These are phyloP conservation scores for Limnanthes douglasii DNA, from an alignment of 345 rosid species.

Conservation along the genomic window DNA sequence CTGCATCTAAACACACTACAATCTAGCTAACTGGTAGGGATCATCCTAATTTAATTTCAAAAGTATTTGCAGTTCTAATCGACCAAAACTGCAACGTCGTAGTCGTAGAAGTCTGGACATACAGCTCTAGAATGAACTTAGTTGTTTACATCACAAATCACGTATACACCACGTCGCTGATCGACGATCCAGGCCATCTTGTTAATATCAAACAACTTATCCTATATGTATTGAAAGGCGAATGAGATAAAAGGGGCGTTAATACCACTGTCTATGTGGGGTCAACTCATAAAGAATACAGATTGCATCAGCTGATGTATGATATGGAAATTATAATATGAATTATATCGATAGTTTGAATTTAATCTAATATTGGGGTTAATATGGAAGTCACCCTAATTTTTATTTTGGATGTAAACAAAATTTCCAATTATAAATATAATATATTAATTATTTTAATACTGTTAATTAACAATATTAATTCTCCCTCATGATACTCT, in stretches of 20 bases:
- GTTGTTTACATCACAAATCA: conserved; percentile 45
- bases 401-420: too few relatives aligned
- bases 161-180: conserved; percentile 45
- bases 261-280: conserved; percentile 56
- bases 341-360: conserved; percentile 10
- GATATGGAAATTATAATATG: conserved; percentile 62
- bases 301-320: too few relatives aligned
- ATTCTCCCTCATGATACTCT: too few relatives aligned
- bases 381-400: too few relatives aligned
- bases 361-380: too few relatives aligned
- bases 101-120: conserved; percentile 92
- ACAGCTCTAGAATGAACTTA: conserved; percentile 66
- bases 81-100: conserved; percentile 66
- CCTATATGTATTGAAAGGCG: conserved; percentile 45
- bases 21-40: conserved; percentile 68
- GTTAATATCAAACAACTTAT: conserved; percentile 45
- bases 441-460: too few relatives aligned
- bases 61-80: conserved; percentile 55
- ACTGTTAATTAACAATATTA: too few relatives aligned
- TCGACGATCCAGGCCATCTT: conserved; percentile 29
- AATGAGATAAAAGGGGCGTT: conserved; percentile 44
- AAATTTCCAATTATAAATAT: too few relatives aligned
- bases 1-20: conserved; percentile 30
- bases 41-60: conserved; percentile 64
- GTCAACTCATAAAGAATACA: too few relatives aligned